Evolutionary conservation across 805 yeast genomes (phyloP).

Genomic region (Candida hungchunana): DNA sequence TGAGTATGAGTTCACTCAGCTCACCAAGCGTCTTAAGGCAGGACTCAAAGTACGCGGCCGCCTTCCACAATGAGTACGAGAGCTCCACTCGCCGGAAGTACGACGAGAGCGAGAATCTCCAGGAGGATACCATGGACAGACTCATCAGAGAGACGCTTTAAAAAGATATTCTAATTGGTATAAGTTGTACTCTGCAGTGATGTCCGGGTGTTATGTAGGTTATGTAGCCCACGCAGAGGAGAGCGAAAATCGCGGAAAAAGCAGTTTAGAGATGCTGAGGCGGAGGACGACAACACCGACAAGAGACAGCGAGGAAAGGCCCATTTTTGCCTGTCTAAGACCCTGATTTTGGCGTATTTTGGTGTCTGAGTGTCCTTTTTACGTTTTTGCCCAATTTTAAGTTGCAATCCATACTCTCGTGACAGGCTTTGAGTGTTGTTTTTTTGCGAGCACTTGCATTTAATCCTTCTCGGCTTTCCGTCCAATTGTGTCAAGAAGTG

Average conservation of each 20-base stretch:
- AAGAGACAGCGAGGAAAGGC: too few species aligned
- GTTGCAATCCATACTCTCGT: too few species aligned
- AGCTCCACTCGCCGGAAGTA: not conserved
- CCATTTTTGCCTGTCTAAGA: too few species aligned
- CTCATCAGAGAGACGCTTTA: conserved; percentile 13
- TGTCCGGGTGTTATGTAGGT: conserved; percentile 10
- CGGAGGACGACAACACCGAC: too few species aligned
- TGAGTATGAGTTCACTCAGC: conserved; percentile 6
- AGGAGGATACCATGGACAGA: conserved; percentile 16
- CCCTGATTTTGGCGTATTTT: too few species aligned
- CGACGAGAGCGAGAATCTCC: conserved; percentile 3
- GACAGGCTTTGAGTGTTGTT: too few species aligned
- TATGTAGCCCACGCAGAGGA: not conserved
- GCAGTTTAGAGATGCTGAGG: not conserved
- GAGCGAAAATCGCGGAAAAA: not conserved
- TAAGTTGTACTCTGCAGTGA: not conserved
- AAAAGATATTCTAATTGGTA: not conserved
- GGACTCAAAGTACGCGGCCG: not conserved
- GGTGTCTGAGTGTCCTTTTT: too few species aligned
- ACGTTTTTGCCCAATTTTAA: too few species aligned
- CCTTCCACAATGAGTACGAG: too few species aligned
- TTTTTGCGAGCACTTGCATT: too few species aligned
- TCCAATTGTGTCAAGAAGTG: not conserved
- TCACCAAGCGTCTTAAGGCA: not conserved
- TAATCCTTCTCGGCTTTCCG: too few species aligned